Evolutionary conservation across 2,329 filamentous ascomycete species (phyloP).

Genomic region (Nemania sp.): DNA sequence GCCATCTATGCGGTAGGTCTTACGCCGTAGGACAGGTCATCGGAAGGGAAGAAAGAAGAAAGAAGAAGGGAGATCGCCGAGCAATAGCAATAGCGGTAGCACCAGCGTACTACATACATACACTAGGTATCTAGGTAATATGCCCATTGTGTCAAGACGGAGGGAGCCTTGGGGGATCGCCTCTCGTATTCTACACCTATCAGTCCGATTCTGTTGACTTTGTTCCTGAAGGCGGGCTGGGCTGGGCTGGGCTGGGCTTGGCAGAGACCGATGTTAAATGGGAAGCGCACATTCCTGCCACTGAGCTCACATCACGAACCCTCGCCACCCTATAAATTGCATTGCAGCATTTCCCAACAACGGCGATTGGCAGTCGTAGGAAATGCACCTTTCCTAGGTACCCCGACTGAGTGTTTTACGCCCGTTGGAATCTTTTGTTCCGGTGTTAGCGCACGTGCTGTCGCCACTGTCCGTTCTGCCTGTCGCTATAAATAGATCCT

Average conservation of each 20-base stretch:
- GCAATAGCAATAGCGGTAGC: neutral
- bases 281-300: neutral
- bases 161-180: neutral
- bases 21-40: neutral
- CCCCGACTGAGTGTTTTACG: neutral
- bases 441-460: neutral
- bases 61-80: neutral
- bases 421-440: neutral
- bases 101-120: too few relatives aligned
- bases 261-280: neutral
- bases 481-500: neutral
- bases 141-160: conserved; percentile 3
- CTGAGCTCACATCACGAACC: neutral
- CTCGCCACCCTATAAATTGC: neutral
- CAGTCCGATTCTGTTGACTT: neutral
- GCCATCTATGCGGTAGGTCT: too few relatives aligned
- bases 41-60: too few relatives aligned
- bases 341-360: neutral
- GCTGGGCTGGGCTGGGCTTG: too few relatives aligned
- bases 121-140: neutral
- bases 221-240: neutral
- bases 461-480: neutral
- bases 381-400: neutral
- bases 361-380: neutral
- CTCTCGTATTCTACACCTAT: neutral